Evolutionary conservation across 2,329 filamentous ascomycete genomes (phyloP).

Genomic region (Alternaria burnsii): DNA sequence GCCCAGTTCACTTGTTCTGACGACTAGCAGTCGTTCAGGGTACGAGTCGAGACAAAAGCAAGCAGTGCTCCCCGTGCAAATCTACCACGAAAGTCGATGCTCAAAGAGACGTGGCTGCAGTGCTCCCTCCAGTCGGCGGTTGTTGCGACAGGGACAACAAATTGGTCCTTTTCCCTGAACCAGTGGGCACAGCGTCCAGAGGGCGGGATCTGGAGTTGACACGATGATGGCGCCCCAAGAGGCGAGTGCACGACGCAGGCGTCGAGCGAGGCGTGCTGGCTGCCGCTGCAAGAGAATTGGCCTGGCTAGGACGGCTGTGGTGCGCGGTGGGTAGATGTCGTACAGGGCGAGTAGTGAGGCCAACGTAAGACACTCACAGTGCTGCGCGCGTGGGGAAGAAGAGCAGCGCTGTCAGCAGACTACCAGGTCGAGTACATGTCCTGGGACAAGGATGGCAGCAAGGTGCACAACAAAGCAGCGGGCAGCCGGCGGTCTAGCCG

Average conservation of each 20-base stretch:
- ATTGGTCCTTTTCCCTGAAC: slow-evolving; percentile 17
- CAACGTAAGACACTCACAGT: slow-evolving; percentile 3
- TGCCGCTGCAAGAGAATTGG: slow-evolving; percentile 22
- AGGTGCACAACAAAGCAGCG: slow-evolving; percentile 32
- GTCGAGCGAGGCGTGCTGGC: slow-evolving; percentile 28
- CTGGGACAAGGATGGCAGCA: slow-evolving; percentile 21
- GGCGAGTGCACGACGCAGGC: slow-evolving; percentile 34
- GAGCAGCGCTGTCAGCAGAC: slow-evolving; percentile 23
- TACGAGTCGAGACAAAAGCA: slow-evolving; percentile 40
- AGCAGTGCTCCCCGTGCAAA: slow-evolving; percentile 28
- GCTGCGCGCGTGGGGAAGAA: slow-evolving; percentile 11
- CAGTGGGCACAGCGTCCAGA: slow-evolving; percentile 32
- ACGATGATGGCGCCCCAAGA: slow-evolving; percentile 25
- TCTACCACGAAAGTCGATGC: slow-evolving; percentile 39
- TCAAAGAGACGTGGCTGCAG: slow-evolving; percentile 48
- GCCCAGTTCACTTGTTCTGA: slow-evolving; percentile 28
- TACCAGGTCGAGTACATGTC: slow-evolving; percentile 32
- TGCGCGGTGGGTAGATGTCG: slow-evolving; percentile 32
- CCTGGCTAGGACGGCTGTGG: slow-evolving; percentile 15
- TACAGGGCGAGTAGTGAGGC: slow-evolving; percentile 32
- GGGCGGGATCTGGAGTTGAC: slow-evolving; percentile 34
- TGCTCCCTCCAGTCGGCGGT: slow-evolving; percentile 24
- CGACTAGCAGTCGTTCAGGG: slow-evolving; percentile 31
- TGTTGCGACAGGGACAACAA: slow-evolving; percentile 27
- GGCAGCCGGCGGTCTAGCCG: slow-evolving; percentile 39